A percentile compares a stretch with the other conserved stretches of the same genome.
phyloP scores from a whole-genome alignment of 805 yeast species.

The Yarrowia sp. region DNA sequence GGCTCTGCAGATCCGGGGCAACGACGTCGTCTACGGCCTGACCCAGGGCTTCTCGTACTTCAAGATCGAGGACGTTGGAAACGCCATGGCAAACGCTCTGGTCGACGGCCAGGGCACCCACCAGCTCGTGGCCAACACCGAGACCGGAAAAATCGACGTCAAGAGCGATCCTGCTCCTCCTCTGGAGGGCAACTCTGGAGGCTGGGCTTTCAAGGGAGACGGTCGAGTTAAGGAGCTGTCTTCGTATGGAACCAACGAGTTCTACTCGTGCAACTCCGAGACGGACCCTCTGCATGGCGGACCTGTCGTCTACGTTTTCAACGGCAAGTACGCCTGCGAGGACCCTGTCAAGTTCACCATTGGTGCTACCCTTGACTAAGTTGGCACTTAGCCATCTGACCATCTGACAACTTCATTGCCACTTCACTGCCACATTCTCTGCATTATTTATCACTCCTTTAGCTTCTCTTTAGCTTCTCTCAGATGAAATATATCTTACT shows the following conservation, averaged over 20 bases:
- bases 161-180: not conserved
- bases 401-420: not conserved
- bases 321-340: not conserved
- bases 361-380: not conserved
- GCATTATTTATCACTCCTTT: constrained; percentile 1
- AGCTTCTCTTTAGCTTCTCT: not conserved
- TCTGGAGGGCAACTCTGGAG: not conserved
- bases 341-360: not conserved
- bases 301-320: not conserved
- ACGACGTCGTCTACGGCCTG: not conserved
- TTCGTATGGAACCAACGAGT: not conserved
- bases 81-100: not conserved
- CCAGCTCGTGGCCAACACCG: not conserved
- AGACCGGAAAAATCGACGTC: not conserved
- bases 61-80: not conserved
- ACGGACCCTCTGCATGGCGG: not conserved
- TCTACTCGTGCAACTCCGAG: not conserved
- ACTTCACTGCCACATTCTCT: no score
- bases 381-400: not conserved
- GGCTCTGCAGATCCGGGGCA: not conserved
- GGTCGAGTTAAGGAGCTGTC: not conserved
- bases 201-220: not conserved
- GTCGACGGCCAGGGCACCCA: not conserved
- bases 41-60: not conserved
- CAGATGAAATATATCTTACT: not conserved